Evolutionary conservation across 176 grass and related monocot species (phyloP).

Genomic region (Luzula sylvatica): DNA sequence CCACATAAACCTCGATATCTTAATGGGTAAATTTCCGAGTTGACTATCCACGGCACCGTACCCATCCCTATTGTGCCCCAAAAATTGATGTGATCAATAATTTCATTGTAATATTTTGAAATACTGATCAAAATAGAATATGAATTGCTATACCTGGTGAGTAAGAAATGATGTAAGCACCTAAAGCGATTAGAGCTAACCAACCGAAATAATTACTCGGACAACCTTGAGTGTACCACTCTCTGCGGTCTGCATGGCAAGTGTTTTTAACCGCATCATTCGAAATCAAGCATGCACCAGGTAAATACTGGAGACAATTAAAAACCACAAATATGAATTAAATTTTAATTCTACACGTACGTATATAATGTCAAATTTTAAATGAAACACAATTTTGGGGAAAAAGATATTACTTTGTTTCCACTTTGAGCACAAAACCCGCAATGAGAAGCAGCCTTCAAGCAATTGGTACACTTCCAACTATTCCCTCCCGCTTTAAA

Average conservation of each 20-base stretch:
- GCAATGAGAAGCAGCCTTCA: constrained; percentile 44
- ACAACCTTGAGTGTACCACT: constrained; percentile 78
- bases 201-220: constrained; percentile 78
- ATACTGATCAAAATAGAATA: too few relatives aligned
- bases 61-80: too few relatives aligned
- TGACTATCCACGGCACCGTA: constrained; percentile 86
- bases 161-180: constrained; percentile 82
- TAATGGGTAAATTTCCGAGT: constrained; percentile 93
- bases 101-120: too few relatives aligned
- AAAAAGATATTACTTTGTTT: constrained; percentile 22
- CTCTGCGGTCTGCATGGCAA: constrained; percentile 34
- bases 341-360: background rate
- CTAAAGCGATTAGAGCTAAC: constrained; percentile 60
- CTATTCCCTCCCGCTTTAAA: background rate
- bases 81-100: too few relatives aligned
- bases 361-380: background rate
- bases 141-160: too few relatives aligned
- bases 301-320: constrained; percentile 19
- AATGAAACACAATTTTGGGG: background rate
- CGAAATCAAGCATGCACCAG: constrained; percentile 69
- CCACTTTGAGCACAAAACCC: constrained; percentile 55
- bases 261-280: constrained; percentile 23
- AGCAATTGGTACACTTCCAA: constrained; percentile 83
- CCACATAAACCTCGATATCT: constrained; percentile 64
- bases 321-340: background rate